Conservation (phyloP, 2,329 filamentous ascomycete species). For the Epichloe scottii region DNA sequence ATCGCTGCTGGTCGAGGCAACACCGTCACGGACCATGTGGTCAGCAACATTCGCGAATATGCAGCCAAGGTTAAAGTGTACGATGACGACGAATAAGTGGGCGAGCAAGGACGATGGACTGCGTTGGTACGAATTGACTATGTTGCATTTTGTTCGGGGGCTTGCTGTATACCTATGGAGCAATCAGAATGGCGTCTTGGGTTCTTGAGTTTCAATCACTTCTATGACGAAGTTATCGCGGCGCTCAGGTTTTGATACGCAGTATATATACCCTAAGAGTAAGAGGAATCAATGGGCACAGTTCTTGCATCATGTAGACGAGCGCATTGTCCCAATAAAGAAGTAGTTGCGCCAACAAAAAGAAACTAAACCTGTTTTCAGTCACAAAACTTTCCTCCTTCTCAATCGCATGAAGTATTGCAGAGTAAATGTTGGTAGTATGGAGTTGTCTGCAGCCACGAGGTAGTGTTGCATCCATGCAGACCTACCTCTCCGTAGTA, state of each 20-base stretch:
- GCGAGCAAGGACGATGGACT: background rate
- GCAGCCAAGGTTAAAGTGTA: constrained; percentile 72
- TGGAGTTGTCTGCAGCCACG: background rate
- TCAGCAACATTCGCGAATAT: constrained; percentile 74
- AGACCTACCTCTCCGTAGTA: too few relatives aligned
- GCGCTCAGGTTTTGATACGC: background rate
- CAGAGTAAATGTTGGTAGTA: background rate
- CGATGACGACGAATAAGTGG: constrained; percentile 38
- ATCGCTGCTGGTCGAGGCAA: constrained; percentile 79
- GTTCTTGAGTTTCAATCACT: background rate
- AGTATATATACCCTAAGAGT: background rate
- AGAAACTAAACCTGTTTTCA: too few relatives aligned
- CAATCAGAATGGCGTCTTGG: background rate
- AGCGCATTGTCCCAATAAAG: background rate
- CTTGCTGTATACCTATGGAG: background rate
- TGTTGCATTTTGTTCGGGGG: background rate
- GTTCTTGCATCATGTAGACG: background rate
- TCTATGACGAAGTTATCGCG: background rate
- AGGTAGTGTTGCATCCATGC: background rate
- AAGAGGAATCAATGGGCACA: background rate
- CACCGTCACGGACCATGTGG: constrained; percentile 61
- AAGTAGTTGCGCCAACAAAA: too few relatives aligned
- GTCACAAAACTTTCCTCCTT: too few relatives aligned
- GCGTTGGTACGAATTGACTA: background rate
- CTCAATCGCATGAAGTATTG: background rate